Evolutionary conservation across 2,329 filamentous ascomycete genomes (phyloP).

Genomic region (Penicillium sp.): DNA sequence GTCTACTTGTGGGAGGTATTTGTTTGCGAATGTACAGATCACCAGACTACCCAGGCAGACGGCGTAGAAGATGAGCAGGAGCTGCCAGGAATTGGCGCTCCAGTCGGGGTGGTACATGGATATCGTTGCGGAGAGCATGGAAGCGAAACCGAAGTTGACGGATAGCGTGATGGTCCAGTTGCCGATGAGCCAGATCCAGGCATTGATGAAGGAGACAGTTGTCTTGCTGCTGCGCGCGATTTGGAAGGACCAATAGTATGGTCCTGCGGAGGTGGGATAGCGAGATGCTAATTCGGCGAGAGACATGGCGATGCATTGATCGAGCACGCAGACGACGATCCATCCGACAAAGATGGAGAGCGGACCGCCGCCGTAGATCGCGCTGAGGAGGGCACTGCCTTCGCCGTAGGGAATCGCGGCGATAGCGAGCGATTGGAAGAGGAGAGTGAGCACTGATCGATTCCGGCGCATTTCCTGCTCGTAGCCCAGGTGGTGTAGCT

Average conservation of each 20-base stretch:
- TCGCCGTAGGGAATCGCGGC: constrained; percentile 63
- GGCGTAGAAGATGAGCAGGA: constrained; percentile 71
- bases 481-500: constrained; percentile 58
- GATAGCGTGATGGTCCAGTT: constrained; percentile 38
- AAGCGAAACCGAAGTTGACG: constrained; percentile 61
- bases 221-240: constrained; percentile 49
- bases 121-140: constrained; percentile 56
- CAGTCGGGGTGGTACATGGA: constrained; percentile 60
- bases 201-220: constrained; percentile 56
- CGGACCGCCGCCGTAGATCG: constrained; percentile 54
- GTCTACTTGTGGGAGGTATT: constrained; percentile 66
- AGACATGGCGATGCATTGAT: constrained; percentile 58
- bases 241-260: constrained; percentile 60
- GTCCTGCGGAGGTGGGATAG: constrained; percentile 57
- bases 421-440: constrained; percentile 65
- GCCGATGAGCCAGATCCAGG: constrained; percentile 47
- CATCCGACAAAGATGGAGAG: constrained; percentile 62
- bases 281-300: constrained; percentile 57
- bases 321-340: constrained; percentile 58
- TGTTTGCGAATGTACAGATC: constrained; percentile 69
- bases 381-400: constrained; percentile 44
- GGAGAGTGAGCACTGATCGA: constrained; percentile 61
- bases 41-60: constrained; percentile 67
- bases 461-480: constrained; percentile 61
- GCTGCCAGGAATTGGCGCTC: constrained; percentile 62